Percentiles rank a stretch among this genome's conserved stretches.
Evolutionary conservation across 2,329 filamentous ascomycete genomes (phyloP).

Genomic region (Xylaria sp.): DNA sequence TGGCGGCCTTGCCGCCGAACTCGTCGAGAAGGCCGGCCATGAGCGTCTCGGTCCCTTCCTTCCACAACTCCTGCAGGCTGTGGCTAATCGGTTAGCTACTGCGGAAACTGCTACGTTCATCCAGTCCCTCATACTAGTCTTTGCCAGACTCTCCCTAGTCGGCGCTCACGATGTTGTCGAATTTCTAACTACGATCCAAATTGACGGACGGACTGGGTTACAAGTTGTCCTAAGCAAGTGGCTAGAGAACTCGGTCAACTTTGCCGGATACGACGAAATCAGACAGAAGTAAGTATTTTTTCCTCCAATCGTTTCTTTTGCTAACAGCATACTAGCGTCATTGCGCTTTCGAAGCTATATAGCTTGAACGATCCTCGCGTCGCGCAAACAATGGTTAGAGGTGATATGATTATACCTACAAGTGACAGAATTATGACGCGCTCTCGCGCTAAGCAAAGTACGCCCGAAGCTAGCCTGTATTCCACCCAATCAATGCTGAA

Average conservation of each 20-base stretch:
- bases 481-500: slow-evolving; percentile 45
- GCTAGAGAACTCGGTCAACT: slow-evolving; percentile 96
- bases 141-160: slow-evolving; percentile 86
- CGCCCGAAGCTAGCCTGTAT: slow-evolving; percentile 46
- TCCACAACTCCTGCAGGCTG: slow-evolving; percentile 86
- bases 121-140: slow-evolving; percentile 94
- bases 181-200: slow-evolving; percentile 86
- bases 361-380: slow-evolving; percentile 85
- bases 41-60: slow-evolving; percentile 92
- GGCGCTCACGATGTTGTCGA: slow-evolving; percentile 90
- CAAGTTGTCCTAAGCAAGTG: slow-evolving; percentile 92
- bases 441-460: slow-evolving; percentile 86
- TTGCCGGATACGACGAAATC: slow-evolving; percentile 98
- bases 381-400: slow-evolving; percentile 84
- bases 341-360: slow-evolving; percentile 92
- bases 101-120: slow-evolving; percentile 91
- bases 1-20: slow-evolving; percentile 89
- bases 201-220: slow-evolving; percentile 83
- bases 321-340: slow-evolving; percentile 70
- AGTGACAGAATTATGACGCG: slow-evolving; percentile 93
- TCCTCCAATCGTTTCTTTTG: slow-evolving; percentile 2
- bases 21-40: slow-evolving; percentile 94
- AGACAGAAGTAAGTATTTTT: slow-evolving; percentile 81
- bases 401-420: slow-evolving; percentile 84
- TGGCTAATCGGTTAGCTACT: slow-evolving; percentile 84